Evolutionary conservation across 2,329 filamentous ascomycete genomes (phyloP).

Genomic region (Colletotrichum costaricense): DNA sequence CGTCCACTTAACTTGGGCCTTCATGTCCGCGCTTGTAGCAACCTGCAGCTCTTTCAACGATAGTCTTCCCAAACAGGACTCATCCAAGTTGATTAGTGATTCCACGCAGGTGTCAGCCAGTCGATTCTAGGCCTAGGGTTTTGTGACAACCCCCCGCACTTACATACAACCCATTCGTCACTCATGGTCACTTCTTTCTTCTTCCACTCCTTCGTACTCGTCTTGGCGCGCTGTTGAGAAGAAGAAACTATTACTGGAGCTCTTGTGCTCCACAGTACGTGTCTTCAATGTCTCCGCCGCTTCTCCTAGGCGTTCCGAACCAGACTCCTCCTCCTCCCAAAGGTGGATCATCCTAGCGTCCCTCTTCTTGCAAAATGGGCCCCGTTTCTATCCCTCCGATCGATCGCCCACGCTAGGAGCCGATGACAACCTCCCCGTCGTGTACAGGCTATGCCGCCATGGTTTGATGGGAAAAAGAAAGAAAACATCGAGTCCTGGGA

Average conservation of each 20-base stretch:
- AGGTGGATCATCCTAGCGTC: not conserved
- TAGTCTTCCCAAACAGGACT: not conserved
- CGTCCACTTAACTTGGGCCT: not conserved
- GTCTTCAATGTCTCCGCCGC: not conserved
- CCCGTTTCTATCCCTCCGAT: conserved; percentile 24
- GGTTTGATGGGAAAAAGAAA: not conserved
- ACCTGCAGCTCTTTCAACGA: not conserved
- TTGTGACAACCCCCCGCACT: not conserved
- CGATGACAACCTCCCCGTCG: conserved; percentile 18
- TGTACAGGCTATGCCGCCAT: not conserved
- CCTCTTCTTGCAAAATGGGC: not conserved
- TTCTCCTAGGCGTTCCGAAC: not conserved
- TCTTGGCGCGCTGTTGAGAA: not conserved
- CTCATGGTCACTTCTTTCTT: not conserved
- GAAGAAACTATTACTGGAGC: not conserved
- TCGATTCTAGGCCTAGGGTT: not conserved
- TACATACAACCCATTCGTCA: not conserved
- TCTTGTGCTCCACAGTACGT: not conserved
- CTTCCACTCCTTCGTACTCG: not conserved
- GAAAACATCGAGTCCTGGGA: not conserved
- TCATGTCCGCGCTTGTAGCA: not conserved
- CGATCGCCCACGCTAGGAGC: conserved; percentile 24
- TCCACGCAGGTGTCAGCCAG: not conserved
- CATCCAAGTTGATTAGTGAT: not conserved
- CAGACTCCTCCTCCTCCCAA: not conserved